Base-by-base conservation (phyloP, 805 yeast species). In the Suhomyces prunicola region DNA sequence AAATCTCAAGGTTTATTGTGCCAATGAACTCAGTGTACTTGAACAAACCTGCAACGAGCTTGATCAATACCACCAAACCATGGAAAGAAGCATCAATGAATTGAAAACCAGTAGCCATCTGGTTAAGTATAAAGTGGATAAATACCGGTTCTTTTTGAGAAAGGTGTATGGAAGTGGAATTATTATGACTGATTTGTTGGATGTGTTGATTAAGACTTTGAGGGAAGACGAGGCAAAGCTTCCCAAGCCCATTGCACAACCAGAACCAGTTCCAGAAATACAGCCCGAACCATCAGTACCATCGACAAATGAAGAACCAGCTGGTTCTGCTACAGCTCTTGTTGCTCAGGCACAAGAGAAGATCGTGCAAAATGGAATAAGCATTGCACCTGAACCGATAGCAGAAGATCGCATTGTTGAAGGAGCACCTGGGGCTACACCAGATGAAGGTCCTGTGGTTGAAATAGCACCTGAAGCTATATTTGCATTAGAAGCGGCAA, bases 81-180 rank as follows among this genome's bases (percentile, higher is more conserved):
- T 59, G 10, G 41, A 26, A 22, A 19, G 41, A 3, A 48, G 56
- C 13, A 51, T 65, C n/a, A 51, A 53, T n/a, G 46, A 48, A 4
- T 59, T 67, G 19, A 57, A 57, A 8, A 51, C 50, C 12, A 10
- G 24, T 24, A 46, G 50, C 7, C 42, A 50, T 4, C 22, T 41
- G 10, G 40, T 52, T 12, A 51, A 50, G 4, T 44, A 50, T 15
- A 63, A 60, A 47, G 31, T 69, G 15, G 74, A 68, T 56, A 48
- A 49, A 29, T 57, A 66, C 27, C 56, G 53, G 47, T 71, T 65
- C 48, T 35, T 60, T 1, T 52, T 70, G 22, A 56, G 76, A 35
- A 71, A 69, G 47, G 40, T 67, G 0, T 71, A 71, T 54, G 73
- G 74, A 2, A 55, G 69, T 45, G 68, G 71, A 3, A 54, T 71